Evolutionary conservation across 345 rosid species (phyloP), one percentile per base, ranked within the genome.

Genomic region (Mercurialis annua): DNA sequence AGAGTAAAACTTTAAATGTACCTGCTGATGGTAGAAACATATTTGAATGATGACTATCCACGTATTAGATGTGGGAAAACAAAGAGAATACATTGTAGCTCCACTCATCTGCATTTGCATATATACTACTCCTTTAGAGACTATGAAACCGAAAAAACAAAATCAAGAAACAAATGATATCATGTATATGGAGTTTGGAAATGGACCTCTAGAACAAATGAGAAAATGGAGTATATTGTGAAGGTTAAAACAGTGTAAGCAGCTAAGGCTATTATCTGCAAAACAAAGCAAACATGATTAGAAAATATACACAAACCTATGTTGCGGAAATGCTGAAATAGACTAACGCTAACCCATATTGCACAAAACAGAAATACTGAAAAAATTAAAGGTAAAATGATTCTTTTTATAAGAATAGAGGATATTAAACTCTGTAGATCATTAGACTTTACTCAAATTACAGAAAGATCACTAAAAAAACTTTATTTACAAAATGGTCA

Each of bases 41-140:
- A 83, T 72, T 64, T 84, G 81, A 60, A 85, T 1, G 7, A 80
- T 72, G 8, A 80, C 88, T 0, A 83, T 85, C 92, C 92, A 87
- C 92, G 81, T 83, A 42, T 83, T 87, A 8, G 84, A 64, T 2
- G 87, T 83, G 51, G 83, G 86, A 70, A 83, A 38, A 1, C 87
- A 87, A 17, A 87, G 87, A 66, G 80, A 85, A 74, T 81, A 83
- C 81, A 85, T 62, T 38, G 87, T 69, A 14, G 92, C 81, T 67
- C 84, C 92, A 27, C 92, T 72, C 76, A 78, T 68, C 87, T 82
- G 80, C 49, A 38, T 42, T 16, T 23, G 54, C 8, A 40, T 7
- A 49, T 65, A 63, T 2, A 6, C 17, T 2, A 6, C 17, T 33
- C 29, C 20, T 56, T 72, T 10, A 51, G 31, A 44, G 48, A 48